A percentile compares a stretch with the other conserved stretches of the same genome.
phyloP scores from a whole-genome alignment of 768 basidiomycete species.

The Clitopilus hobsonii region DNA sequence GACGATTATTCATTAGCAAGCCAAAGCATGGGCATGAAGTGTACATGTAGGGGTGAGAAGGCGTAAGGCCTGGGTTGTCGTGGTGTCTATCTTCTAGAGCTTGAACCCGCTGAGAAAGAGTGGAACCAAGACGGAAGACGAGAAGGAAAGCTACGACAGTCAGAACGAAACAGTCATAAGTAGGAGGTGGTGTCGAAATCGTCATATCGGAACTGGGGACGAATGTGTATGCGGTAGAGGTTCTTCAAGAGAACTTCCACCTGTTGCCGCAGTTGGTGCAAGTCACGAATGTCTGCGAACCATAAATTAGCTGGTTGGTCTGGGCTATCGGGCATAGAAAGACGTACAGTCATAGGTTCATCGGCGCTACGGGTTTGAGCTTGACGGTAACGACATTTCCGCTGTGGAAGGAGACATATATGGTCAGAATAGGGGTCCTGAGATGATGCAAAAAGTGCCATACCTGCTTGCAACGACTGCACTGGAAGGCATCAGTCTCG shows the following conservation, averaged over 20 bases:
- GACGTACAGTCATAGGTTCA: slow-evolving; percentile 93
- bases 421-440: neutral
- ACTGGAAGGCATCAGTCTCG: slow-evolving; percentile 98
- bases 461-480: slow-evolving; percentile 88
- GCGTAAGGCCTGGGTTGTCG: no score
- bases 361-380: slow-evolving; percentile 97
- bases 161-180: no score
- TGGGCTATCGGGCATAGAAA: neutral
- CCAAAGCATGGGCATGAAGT: no score
- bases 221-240: neutral
- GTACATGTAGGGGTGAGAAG: no score
- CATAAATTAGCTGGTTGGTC: slow-evolving; percentile 1
- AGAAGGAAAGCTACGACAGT: no score
- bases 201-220: neutral
- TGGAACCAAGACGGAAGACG: no score
- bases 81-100: no score
- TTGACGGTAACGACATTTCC: slow-evolving; percentile 90
- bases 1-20: no score
- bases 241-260: slow-evolving; percentile 37
- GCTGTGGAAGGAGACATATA: slow-evolving; percentile 28
- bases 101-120: no score
- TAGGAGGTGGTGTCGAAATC: no score
- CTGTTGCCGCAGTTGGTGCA: slow-evolving; percentile 33
- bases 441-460: slow-evolving; percentile 9
- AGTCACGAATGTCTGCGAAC: slow-evolving; percentile 80